These are phyloP conservation scores for Seiridium cupressi DNA, from an alignment of 2,329 filamentous ascomycete species.

Conservation along the genomic window DNA sequence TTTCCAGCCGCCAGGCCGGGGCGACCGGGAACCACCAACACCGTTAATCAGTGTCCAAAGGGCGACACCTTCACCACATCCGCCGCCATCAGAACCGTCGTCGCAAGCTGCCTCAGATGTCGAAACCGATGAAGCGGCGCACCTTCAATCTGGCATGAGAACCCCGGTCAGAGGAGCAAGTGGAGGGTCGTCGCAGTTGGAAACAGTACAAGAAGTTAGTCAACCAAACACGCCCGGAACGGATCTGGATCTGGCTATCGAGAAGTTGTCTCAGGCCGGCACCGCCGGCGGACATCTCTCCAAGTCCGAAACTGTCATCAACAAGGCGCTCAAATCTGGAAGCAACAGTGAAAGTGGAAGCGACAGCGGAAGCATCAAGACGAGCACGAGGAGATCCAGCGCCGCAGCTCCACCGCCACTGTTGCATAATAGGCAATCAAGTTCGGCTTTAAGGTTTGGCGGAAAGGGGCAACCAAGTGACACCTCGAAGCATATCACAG, in stretches of 20 bases:
- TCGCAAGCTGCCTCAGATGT: slow-evolving; percentile 43
- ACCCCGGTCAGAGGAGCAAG: slow-evolving; percentile 60
- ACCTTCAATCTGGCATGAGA: slow-evolving; percentile 51
- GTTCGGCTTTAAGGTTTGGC: slow-evolving; percentile 61
- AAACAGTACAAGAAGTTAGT: slow-evolving; percentile 91
- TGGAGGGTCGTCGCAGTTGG: slow-evolving; percentile 63
- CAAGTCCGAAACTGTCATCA: slow-evolving; percentile 36
- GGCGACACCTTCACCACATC: slow-evolving; percentile 44
- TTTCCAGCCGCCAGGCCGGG: slow-evolving; percentile 32
- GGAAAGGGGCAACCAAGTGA: slow-evolving; percentile 64
- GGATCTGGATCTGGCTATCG: slow-evolving; percentile 42
- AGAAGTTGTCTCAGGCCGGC: slow-evolving; percentile 51
- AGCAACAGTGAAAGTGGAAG: slow-evolving; percentile 58
- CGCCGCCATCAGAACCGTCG: slow-evolving; percentile 26
- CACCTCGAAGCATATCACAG: slow-evolving; percentile 85
- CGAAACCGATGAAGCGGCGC: slow-evolving; percentile 46
- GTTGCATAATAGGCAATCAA: slow-evolving; percentile 64
- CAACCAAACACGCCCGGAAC: slow-evolving; percentile 67
- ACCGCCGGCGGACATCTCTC: slow-evolving; percentile 35
- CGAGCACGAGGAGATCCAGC: slow-evolving; percentile 39
- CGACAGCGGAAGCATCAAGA: slow-evolving; percentile 58
- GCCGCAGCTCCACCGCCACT: slow-evolving; percentile 45
- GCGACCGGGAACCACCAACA: slow-evolving; percentile 41
- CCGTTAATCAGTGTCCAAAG: slow-evolving; percentile 54
- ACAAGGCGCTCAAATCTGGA: slow-evolving; percentile 44